Conservation (phyloP, 1,284 basidiomycete genomes). For the Trametes polyzona region DNA sequence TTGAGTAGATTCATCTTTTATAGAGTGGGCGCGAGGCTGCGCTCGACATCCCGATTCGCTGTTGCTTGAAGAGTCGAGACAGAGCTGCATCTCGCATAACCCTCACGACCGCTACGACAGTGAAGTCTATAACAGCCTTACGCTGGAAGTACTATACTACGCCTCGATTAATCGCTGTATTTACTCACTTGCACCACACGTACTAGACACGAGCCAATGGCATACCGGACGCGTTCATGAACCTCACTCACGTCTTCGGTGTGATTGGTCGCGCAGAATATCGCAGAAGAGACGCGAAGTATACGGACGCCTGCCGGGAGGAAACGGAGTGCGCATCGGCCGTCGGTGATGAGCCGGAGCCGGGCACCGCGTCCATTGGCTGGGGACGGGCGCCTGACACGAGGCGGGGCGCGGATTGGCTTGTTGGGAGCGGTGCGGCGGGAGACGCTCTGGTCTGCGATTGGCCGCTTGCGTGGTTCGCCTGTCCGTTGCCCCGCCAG, state of each 20-base stretch:
- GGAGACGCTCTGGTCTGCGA: constrained; percentile 22
- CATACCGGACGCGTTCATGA: too few relatives aligned
- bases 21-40: constrained; percentile 44
- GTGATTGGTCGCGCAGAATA: too few relatives aligned
- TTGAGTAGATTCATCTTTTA: constrained; percentile 43
- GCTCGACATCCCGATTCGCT: constrained; percentile 42
- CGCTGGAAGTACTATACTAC: neutral
- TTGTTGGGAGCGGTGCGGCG: neutral
- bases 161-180: neutral
- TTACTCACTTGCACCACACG: too few relatives aligned
- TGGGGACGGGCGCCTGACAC: neutral
- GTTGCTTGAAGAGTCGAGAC: constrained; percentile 2
- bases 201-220: too few relatives aligned
- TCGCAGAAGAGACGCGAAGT: too few relatives aligned
- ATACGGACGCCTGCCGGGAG: neutral
- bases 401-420: constrained; percentile 5
- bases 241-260: too few relatives aligned
- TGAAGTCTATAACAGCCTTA: neutral
- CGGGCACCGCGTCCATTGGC: neutral
- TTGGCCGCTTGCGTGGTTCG: constrained; percentile 18
- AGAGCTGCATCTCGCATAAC: neutral
- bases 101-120: too few relatives aligned
- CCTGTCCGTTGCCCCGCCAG: neutral
- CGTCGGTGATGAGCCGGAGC: neutral
- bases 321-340: neutral